A percentile compares a stretch with the other conserved stretches of the same genome.
Conservation (phyloP, 257 asterid species). For the Catharanthus roseus region DNA sequence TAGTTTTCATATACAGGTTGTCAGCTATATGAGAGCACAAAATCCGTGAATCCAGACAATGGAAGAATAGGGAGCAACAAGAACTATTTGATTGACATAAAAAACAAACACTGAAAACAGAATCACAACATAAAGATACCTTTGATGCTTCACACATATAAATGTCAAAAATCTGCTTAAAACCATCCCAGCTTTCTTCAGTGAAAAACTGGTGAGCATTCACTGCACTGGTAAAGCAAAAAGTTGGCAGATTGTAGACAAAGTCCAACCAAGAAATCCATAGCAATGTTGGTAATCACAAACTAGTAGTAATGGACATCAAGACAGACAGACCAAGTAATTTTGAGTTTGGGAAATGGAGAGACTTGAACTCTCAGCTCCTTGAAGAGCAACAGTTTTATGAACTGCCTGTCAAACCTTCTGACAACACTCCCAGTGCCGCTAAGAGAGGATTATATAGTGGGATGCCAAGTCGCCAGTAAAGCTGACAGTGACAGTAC, state of each 20-base stretch:
- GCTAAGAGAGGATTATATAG: conserved; percentile 66
- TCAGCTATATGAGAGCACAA: background rate
- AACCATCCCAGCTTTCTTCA: conserved; percentile 94
- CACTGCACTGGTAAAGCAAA: conserved; percentile 77
- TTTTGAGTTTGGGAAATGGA: conserved; percentile 85
- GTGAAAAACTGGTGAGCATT: conserved; percentile 85
- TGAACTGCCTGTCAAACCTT: conserved; percentile 98
- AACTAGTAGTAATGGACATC: conserved; percentile 15
- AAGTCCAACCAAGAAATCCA: conserved; percentile 9
- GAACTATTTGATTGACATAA: no score
- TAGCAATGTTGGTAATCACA: conserved; percentile 14
- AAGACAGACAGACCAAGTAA: conserved; percentile 15
- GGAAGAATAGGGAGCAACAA: background rate
- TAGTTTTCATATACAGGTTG: background rate
- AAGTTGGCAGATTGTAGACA: conserved; percentile 42
- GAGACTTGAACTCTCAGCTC: conserved; percentile 99
- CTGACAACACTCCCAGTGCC: conserved; percentile 98
- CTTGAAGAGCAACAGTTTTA: conserved; percentile 89
- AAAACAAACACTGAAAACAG: background rate
- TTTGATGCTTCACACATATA: conserved; percentile 92
- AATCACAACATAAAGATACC: conserved; percentile 41
- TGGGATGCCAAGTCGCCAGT: conserved; percentile 96
- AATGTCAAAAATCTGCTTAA: conserved; percentile 85
- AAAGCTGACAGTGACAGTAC: conserved; percentile 98
- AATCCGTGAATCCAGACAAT: background rate